A percentile compares a stretch with the other conserved stretches of the same genome.
Evolutionary conservation across 306 rosid genomes (phyloP).

Genomic region (Vigna angularis): DNA sequence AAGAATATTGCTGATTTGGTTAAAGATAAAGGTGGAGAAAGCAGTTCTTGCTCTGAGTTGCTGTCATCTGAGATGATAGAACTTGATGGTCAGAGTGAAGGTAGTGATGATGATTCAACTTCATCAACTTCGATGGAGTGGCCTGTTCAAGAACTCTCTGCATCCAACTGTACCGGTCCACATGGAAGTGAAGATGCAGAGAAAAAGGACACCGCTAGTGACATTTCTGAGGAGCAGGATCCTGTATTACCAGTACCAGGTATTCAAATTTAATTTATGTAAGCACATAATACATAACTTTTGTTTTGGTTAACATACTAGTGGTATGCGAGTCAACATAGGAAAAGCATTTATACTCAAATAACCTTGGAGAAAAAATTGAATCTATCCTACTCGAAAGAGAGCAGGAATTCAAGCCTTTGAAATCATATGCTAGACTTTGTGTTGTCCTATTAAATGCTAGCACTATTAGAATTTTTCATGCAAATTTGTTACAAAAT

Average conservation of each 20-base stretch:
- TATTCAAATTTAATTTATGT: constrained; percentile 40
- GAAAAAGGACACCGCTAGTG: constrained; percentile 43
- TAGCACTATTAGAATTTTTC: too few relatives aligned
- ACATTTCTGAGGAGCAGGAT: constrained; percentile 50
- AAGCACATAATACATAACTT: not conserved
- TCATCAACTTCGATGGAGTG: constrained; percentile 58
- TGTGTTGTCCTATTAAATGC: too few relatives aligned
- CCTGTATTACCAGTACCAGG: constrained; percentile 72
- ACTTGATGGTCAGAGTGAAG: constrained; percentile 65
- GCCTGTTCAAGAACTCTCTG: constrained; percentile 54
- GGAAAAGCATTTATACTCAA: too few relatives aligned
- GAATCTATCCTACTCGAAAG: not conserved
- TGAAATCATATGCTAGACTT: too few relatives aligned
- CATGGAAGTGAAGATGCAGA: constrained; percentile 42
- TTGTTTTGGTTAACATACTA: not conserved
- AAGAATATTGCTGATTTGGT: constrained; percentile 48
- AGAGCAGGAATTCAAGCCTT: too few relatives aligned
- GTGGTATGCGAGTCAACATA: too few relatives aligned
- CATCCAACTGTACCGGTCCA: constrained; percentile 46
- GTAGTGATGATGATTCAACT: constrained; percentile 68
- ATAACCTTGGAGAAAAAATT: not conserved
- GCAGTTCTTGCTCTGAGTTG: constrained; percentile 66
- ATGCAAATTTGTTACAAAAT: too few relatives aligned
- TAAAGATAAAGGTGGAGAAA: constrained; percentile 60
- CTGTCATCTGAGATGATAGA: constrained; percentile 69